Evolutionary conservation across 2,329 filamentous ascomycete species (phyloP).

Genomic region (Fonsecaea pedrosoi): DNA sequence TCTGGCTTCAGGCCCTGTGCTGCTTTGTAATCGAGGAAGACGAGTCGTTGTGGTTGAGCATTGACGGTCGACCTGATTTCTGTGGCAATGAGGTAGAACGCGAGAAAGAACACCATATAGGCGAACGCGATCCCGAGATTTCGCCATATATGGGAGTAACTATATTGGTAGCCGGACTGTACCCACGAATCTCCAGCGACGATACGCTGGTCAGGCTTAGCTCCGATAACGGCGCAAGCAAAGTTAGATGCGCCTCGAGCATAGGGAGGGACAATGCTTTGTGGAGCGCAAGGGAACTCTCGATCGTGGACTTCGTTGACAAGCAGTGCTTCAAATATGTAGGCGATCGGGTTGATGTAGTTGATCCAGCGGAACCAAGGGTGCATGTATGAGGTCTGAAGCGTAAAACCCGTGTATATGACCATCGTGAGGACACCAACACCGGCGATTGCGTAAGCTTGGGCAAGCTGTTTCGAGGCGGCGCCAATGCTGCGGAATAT

Average conservation of each 20-base stretch:
- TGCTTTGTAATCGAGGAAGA: slow-evolving; percentile 59
- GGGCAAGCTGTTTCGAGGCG: slow-evolving; percentile 62
- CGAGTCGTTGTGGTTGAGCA: slow-evolving; percentile 71
- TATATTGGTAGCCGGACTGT: slow-evolving; percentile 62
- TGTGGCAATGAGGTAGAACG: slow-evolving; percentile 66
- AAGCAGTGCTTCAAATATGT: slow-evolving; percentile 49
- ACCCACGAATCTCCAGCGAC: slow-evolving; percentile 70
- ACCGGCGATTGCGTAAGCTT: slow-evolving; percentile 61
- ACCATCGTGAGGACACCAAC: slow-evolving; percentile 48
- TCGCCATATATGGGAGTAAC: slow-evolving; percentile 66
- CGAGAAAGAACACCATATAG: slow-evolving; percentile 69
- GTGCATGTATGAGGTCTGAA: slow-evolving; percentile 57
- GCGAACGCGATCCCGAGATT: slow-evolving; percentile 74
- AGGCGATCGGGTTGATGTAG: slow-evolving; percentile 51
- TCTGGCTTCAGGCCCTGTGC: not conserved
- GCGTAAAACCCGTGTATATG: slow-evolving; percentile 54
- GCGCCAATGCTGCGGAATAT: slow-evolving; percentile 65
- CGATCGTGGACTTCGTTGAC: slow-evolving; percentile 49
- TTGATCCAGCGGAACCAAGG: slow-evolving; percentile 57
- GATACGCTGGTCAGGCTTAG: slow-evolving; percentile 59
- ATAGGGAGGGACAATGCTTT: slow-evolving; percentile 66
- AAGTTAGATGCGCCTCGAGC: slow-evolving; percentile 79
- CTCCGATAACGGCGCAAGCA: slow-evolving; percentile 59
- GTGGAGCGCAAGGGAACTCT: slow-evolving; percentile 26
- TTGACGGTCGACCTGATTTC: slow-evolving; percentile 69